Conservation (phyloP, 1,139 yeast species). For the Yamadazyma diospyri region DNA sequence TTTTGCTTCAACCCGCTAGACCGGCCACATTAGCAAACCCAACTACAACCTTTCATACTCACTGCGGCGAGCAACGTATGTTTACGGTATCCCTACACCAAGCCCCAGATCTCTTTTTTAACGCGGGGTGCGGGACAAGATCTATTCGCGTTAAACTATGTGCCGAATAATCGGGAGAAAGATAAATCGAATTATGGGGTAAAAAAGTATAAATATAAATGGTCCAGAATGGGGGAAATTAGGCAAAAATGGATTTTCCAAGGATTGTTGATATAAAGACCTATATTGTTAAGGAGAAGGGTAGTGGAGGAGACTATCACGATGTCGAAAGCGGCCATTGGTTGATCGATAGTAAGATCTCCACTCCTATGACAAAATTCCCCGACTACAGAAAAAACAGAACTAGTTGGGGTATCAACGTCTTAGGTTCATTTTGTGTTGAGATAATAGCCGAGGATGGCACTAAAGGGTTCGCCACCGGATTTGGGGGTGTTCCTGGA, state of each 20-base stretch:
- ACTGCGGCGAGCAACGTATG: too few species aligned
- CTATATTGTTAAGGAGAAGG: constrained; percentile 38
- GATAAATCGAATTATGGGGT: constrained; percentile 4
- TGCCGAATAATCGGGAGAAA: constrained; percentile 2
- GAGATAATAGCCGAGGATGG: constrained; percentile 47
- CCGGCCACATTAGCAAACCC: too few species aligned
- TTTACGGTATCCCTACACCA: too few species aligned
- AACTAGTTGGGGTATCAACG: constrained; percentile 49
- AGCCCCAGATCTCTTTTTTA: too few species aligned
- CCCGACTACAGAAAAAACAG: constrained; percentile 40
- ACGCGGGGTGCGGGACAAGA: too few species aligned
- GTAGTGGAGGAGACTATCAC: constrained; percentile 49
- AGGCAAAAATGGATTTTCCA: constrained; percentile 28
- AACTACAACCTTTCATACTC: too few species aligned
- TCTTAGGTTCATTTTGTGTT: constrained; percentile 47
- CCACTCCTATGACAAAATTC: constrained; percentile 48
- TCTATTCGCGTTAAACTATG: too few species aligned
- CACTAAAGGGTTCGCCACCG: constrained; percentile 47
- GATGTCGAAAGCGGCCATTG: constrained; percentile 47
- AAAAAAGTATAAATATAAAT: constrained; percentile 1
- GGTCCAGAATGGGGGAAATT: not conserved
- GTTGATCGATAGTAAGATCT: constrained; percentile 41
- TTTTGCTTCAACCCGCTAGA: too few species aligned
- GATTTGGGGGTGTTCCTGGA: constrained; percentile 51
- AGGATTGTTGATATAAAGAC: constrained; percentile 39